Evolutionary conservation across 257 asterid genomes (phyloP).

Genomic region (Lycium barbarum): DNA sequence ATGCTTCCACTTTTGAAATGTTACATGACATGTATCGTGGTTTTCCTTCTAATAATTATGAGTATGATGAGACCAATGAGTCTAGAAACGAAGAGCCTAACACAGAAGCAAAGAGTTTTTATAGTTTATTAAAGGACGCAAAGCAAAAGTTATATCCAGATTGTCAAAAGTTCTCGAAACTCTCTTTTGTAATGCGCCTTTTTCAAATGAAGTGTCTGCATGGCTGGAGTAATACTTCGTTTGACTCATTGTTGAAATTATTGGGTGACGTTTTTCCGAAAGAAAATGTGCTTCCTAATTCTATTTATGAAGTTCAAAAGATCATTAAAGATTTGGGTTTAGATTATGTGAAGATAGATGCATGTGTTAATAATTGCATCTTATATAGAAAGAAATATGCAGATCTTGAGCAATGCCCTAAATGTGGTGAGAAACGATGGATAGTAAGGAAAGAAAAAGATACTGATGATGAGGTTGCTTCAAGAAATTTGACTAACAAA

Average conservation of each 20-base stretch:
- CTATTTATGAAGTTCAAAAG: slow-evolving; percentile 24
- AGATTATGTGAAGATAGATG: background rate
- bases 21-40: no score
- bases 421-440: slow-evolving; percentile 4
- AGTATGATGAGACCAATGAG: no score
- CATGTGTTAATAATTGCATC: background rate
- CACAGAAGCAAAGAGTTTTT: no score
- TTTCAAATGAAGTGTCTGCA: background rate
- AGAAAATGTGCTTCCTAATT: background rate
- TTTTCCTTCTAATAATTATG: no score
- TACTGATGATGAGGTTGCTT: background rate
- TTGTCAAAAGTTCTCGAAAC: background rate
- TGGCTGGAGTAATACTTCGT: slow-evolving; percentile 24
- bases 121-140: no score
- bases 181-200: background rate
- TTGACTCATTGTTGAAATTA: slow-evolving; percentile 17
- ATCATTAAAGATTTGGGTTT: slow-evolving; percentile 23
- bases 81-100: no score
- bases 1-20: no score
- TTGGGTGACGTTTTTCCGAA: background rate
- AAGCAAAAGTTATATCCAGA: no score
- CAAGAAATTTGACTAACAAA: background rate
- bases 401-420: background rate
- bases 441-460: background rate
- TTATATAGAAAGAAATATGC: slow-evolving; percentile 15